phyloP scores from a whole-genome alignment of 78 protist genomes.

The Planoprotostelium fungivorum region DNA sequence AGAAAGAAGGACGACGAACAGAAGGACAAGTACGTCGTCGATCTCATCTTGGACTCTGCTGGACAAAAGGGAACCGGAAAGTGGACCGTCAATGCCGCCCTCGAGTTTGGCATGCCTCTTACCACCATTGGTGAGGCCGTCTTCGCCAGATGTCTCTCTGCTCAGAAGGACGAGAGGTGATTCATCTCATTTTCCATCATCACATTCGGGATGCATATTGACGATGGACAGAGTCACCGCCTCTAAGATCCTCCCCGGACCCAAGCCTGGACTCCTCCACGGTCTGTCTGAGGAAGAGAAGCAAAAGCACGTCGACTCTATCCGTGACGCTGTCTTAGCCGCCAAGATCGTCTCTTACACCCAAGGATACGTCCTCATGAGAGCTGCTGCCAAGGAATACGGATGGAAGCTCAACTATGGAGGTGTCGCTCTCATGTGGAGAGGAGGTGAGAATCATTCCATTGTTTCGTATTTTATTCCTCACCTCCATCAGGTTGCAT shows the following conservation, averaged over 20 bases:
- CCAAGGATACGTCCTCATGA: slow-evolving; percentile 83
- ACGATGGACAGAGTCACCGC: slow-evolving; percentile 57
- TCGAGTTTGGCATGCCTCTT: slow-evolving; percentile 73
- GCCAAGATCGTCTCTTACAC: slow-evolving; percentile 89
- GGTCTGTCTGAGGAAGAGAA: slow-evolving; percentile 53
- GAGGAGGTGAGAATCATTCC: slow-evolving; percentile 70
- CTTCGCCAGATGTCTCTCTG: slow-evolving; percentile 72
- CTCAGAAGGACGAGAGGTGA: slow-evolving; percentile 55
- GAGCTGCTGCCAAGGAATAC: slow-evolving; percentile 53
- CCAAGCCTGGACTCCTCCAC: slow-evolving; percentile 11
- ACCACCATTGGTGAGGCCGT: slow-evolving; percentile 76
- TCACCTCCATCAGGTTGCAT: slow-evolving; percentile 70
- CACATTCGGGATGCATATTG: neutral
- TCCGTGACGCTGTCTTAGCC: slow-evolving; percentile 83
- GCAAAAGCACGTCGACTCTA: slow-evolving; percentile 42
- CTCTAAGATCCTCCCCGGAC: slow-evolving; percentile 67
- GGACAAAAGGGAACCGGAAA: slow-evolving; percentile 97
- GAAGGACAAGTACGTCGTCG: slow-evolving; percentile 69
- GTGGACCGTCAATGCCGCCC: slow-evolving; percentile 74
- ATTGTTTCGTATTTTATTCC: neutral
- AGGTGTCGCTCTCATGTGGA: slow-evolving; percentile 86
- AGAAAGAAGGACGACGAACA: slow-evolving; percentile 45
- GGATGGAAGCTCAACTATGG: slow-evolving; percentile 85
- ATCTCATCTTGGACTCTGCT: slow-evolving; percentile 81
- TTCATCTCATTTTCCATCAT: neutral